Evolutionary conservation across 148 eudicot genomes (phyloP).

Genomic region (Beta vulgaris): DNA sequence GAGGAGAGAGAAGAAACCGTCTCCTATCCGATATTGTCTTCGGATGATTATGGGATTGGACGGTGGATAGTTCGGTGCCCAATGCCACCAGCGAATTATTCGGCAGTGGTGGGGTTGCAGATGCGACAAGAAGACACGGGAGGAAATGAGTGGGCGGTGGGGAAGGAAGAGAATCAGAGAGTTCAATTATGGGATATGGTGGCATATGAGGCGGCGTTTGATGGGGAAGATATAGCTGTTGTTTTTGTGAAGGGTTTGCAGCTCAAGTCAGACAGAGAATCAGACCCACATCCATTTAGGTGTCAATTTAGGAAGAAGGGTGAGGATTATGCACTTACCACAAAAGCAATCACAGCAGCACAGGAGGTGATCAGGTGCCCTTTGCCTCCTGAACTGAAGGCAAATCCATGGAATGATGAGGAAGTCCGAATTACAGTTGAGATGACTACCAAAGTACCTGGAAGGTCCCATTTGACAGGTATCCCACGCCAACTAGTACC

Average conservation of each 20-base stretch:
- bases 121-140: conserved; percentile 12
- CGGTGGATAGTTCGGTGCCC: conserved; percentile 73
- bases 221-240: conserved; percentile 44
- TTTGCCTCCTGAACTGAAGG: conserved; percentile 44
- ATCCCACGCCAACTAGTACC: conserved; percentile 45
- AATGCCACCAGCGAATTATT: conserved; percentile 47
- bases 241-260: conserved; percentile 89
- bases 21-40: conserved; percentile 41
- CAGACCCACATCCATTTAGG: conserved; percentile 56
- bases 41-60: conserved; percentile 49
- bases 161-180: conserved; percentile 16
- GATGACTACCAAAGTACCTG: conserved; percentile 22
- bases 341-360: conserved; percentile 67
- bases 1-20: conserved; percentile 13
- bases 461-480: conserved; percentile 24
- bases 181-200: conserved; percentile 60
- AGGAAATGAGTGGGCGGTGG: conserved; percentile 24
- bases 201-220: conserved; percentile 65
- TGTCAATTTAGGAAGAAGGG: conserved; percentile 53
- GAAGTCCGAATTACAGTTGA: conserved; percentile 52
- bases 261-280: conserved; percentile 58
- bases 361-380: conserved; percentile 87
- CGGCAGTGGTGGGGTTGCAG: conserved; percentile 42
- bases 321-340: conserved; percentile 23
- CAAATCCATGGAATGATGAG: conserved; percentile 31